Conservation (phyloP, 116 monocot species). For the Posidonia oceanica region DNA sequence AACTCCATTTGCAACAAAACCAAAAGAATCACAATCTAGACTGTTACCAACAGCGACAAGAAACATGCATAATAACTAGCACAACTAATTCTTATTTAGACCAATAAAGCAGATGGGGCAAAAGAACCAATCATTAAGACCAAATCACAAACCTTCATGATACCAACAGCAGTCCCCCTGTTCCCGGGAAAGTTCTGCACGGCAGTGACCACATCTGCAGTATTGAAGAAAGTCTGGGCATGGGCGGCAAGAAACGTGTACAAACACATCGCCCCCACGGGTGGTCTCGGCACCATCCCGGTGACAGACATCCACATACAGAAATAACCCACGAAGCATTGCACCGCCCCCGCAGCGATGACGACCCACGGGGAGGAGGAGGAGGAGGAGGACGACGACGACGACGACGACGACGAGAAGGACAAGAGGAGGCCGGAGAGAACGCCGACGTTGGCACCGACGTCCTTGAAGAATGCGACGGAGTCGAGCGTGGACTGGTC, state of each 20-base stretch:
- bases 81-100: no score
- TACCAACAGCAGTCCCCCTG: slow-evolving; percentile 82
- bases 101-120: not conserved
- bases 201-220: slow-evolving; percentile 67
- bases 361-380: slow-evolving; percentile 28
- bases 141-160: slow-evolving; percentile 53
- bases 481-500: slow-evolving; percentile 73
- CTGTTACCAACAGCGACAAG: no score
- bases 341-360: slow-evolving; percentile 44
- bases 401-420: no score
- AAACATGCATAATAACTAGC: no score
- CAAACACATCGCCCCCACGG: slow-evolving; percentile 49
- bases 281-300: slow-evolving; percentile 30
- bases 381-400: no score
- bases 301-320: slow-evolving; percentile 64
- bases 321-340: slow-evolving; percentile 63
- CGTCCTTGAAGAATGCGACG: slow-evolving; percentile 91
- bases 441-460: slow-evolving; percentile 81
- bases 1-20: no score
- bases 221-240: slow-evolving; percentile 79
- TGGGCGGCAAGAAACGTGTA: slow-evolving; percentile 84
- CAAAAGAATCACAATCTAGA: no score
- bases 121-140: not conserved
- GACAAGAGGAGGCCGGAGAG: slow-evolving; percentile 66
- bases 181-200: slow-evolving; percentile 69